phyloP scores from a whole-genome alignment of 306 rosid genomes.

The Datisca glomerata region DNA sequence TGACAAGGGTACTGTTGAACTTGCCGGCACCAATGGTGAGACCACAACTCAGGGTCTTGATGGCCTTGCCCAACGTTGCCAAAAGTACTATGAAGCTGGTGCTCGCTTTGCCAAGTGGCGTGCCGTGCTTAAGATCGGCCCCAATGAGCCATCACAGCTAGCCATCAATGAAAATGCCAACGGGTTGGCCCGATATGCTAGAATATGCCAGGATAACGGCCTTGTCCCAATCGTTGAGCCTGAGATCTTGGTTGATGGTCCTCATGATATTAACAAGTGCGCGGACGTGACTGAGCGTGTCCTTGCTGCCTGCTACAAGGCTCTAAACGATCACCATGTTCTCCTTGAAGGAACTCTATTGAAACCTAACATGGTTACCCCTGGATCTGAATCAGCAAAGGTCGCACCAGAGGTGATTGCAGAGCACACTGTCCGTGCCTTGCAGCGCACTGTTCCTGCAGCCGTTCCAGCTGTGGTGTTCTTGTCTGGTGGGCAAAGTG shows the following conservation, averaged over 20 bases:
- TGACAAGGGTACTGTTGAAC: slow-evolving; percentile 65
- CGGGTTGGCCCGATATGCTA: slow-evolving; percentile 67
- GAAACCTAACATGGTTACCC: slow-evolving; percentile 89
- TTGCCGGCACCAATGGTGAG: slow-evolving; percentile 50
- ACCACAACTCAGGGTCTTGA: slow-evolving; percentile 80
- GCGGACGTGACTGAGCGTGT: slow-evolving; percentile 67
- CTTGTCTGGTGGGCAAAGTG: slow-evolving; percentile 82
- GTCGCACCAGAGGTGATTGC: slow-evolving; percentile 54
- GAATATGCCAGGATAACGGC: slow-evolving; percentile 68
- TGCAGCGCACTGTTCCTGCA: slow-evolving; percentile 51
- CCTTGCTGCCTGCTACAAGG: slow-evolving; percentile 86
- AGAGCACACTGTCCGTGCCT: slow-evolving; percentile 42
- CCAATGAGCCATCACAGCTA: slow-evolving; percentile 59
- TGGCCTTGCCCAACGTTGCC: slow-evolving; percentile 53
- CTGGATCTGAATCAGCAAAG: slow-evolving; percentile 54
- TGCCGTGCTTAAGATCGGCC: slow-evolving; percentile 66
- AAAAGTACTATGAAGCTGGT: slow-evolving; percentile 69
- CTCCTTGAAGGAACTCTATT: slow-evolving; percentile 66
- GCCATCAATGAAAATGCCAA: slow-evolving; percentile 65
- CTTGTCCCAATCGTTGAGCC: slow-evolving; percentile 80
- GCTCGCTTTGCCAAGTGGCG: slow-evolving; percentile 85
- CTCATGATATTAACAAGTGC: slow-evolving; percentile 49
- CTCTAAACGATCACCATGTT: slow-evolving; percentile 61
- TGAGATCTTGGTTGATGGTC: slow-evolving; percentile 67
- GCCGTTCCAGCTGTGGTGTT: slow-evolving; percentile 68